Percentiles rank a stretch among this genome's conserved stretches.
These are phyloP conservation scores for Cladosporium austrohemisphaericum DNA, from an alignment of 2,329 filamentous ascomycete genomes.

Conservation along the genomic window DNA sequence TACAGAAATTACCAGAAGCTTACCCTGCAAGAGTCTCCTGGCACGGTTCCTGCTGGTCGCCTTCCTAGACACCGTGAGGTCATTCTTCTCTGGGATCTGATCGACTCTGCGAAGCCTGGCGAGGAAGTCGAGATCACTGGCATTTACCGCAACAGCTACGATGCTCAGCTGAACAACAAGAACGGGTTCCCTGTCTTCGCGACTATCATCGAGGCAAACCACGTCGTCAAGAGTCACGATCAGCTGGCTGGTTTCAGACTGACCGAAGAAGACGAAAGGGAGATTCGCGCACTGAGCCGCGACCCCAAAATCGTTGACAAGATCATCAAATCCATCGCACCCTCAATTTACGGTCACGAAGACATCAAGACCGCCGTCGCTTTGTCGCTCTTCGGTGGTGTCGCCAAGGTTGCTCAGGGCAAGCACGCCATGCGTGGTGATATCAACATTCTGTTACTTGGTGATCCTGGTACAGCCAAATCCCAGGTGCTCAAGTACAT, in stretches of 20 bases:
- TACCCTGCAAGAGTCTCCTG: constrained; percentile 93
- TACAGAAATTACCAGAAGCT: constrained; percentile 99
- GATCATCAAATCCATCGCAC: constrained; percentile 87
- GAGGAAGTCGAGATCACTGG: constrained; percentile 97
- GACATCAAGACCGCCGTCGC: constrained; percentile 98
- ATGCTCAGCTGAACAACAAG: constrained; percentile 95
- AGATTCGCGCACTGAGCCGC: constrained; percentile 81
- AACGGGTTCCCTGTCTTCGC: constrained; percentile 98
- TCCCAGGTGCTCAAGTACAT: constrained; percentile 97
- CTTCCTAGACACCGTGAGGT: constrained; percentile 91
- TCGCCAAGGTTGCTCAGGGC: constrained; percentile 85
- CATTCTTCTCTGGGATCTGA: constrained; percentile 92
- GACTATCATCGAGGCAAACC: constrained; percentile 95
- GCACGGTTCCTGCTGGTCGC: constrained; percentile 92
- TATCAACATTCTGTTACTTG: constrained; percentile 94
- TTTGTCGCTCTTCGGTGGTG: constrained; percentile 88
- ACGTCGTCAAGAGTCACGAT: constrained; percentile 94
- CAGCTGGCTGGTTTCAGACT: constrained; percentile 94
- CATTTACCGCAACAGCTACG: constrained; percentile 97
- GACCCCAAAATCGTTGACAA: constrained; percentile 92
- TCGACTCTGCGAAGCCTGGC: constrained; percentile 92
- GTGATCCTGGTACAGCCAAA: constrained; percentile 96
- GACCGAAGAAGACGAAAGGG: constrained; percentile 89
- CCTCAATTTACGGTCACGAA: constrained; percentile 93
- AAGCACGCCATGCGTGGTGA: constrained; percentile 90